Evolutionary conservation across 2,329 filamentous ascomycete species (phyloP).

Genomic region (Kalmusia sp.): DNA sequence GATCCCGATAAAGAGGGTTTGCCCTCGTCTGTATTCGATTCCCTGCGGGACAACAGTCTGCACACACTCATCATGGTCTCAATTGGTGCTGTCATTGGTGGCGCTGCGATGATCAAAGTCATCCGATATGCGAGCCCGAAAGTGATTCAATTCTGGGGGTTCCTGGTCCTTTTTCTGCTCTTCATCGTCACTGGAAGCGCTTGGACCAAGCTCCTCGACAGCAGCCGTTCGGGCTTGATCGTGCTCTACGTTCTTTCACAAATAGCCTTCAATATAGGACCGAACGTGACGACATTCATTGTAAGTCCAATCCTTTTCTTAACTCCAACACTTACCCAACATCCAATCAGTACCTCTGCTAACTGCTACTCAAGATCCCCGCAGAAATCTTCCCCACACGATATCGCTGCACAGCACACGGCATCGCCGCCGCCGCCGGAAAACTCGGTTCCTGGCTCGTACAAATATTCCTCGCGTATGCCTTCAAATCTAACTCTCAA

Average conservation of each 20-base stretch:
- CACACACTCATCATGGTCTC: constrained; percentile 44
- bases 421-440: constrained; percentile 60
- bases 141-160: constrained; percentile 43
- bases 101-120: constrained; percentile 40
- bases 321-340: constrained; percentile 36
- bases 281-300: constrained; percentile 47
- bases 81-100: constrained; percentile 39
- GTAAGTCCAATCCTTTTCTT: constrained; percentile 28
- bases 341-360: constrained; percentile 45
- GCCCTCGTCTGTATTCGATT: constrained; percentile 28
- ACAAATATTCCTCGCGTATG: constrained; percentile 48
- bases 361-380: constrained; percentile 57
- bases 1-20: constrained; percentile 11
- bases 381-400: constrained; percentile 64
- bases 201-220: constrained; percentile 36
- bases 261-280: constrained; percentile 45
- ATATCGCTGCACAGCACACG: constrained; percentile 62
- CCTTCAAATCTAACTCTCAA: constrained; percentile 27
- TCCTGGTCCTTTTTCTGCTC: constrained; percentile 36
- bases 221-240: constrained; percentile 32
- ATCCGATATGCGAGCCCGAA: constrained; percentile 43
- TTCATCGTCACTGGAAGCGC: constrained; percentile 43
- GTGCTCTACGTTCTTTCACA: constrained; percentile 42
- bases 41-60: constrained; percentile 37
- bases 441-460: constrained; percentile 60